Evolutionary conservation across 176 grass and related monocot species (phyloP).

Genomic region (Lolium rigidum): DNA sequence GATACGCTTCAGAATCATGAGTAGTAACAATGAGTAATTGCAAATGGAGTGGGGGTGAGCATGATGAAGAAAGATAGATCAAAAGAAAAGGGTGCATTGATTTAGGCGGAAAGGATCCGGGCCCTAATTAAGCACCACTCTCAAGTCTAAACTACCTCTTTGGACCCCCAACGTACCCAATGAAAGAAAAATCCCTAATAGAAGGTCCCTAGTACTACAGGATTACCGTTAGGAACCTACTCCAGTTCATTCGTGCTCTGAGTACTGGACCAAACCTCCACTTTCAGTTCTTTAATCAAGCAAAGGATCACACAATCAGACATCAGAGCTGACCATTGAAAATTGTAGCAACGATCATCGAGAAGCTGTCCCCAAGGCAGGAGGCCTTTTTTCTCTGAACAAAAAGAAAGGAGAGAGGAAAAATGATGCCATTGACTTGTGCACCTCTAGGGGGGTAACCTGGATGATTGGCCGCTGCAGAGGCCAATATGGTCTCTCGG

Average conservation of each 20-base stretch:
- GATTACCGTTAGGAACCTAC: slow-evolving; percentile 3
- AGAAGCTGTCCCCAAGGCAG: slow-evolving; percentile 15
- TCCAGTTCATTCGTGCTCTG: neutral
- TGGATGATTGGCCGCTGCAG: slow-evolving; percentile 52
- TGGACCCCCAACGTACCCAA: neutral
- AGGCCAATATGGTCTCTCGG: slow-evolving; percentile 1
- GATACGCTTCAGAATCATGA: slow-evolving; percentile 18
- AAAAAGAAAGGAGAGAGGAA: neutral
- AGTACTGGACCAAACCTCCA: neutral
- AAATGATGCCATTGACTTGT: slow-evolving; percentile 61
- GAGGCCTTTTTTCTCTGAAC: neutral
- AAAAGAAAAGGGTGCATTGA: slow-evolving; percentile 2
- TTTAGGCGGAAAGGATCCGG: slow-evolving; percentile 24
- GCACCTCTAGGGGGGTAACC: slow-evolving; percentile 40
- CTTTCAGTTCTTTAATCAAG: neutral
- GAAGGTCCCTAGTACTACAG: neutral
- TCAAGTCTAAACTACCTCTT: slow-evolving; percentile 24
- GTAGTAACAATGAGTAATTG: neutral
- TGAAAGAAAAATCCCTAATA: neutral
- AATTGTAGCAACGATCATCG: neutral
- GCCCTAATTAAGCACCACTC: slow-evolving; percentile 24
- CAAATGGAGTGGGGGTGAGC: neutral
- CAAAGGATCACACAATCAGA: neutral
- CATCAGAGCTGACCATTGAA: neutral
- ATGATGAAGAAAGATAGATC: neutral